Conservation (phyloP, 106 monocot genomes). For the Platanthera guangdongensis region DNA sequence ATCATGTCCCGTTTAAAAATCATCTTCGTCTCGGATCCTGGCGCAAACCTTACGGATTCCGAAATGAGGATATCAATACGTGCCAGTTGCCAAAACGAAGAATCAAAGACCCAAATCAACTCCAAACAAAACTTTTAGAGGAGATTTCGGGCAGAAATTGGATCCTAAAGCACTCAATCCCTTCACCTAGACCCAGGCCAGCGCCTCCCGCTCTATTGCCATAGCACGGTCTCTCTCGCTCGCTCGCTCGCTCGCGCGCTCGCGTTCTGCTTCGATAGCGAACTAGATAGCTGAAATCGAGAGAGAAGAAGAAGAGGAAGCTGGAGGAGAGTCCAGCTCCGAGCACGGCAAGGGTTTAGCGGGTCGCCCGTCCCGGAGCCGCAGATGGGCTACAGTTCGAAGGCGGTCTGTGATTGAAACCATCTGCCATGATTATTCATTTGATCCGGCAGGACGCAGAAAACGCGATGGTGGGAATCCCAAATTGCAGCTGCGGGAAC, state of each 20-base stretch:
- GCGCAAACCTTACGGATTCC: not conserved
- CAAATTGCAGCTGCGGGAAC: not conserved
- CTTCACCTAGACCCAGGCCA: not conserved
- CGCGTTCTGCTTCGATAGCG: not conserved
- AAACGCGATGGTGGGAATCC: slow-evolving; percentile 1
- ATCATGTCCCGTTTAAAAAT: slow-evolving; percentile 35
- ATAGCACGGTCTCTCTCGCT: not conserved
- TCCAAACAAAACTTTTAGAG: not conserved
- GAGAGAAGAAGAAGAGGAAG: not conserved
- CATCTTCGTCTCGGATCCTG: slow-evolving; percentile 10
- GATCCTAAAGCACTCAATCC: not conserved
- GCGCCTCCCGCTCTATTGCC: not conserved
- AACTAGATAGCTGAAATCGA: not conserved
- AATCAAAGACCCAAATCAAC: not conserved
- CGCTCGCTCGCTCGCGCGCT: too few relatives aligned
- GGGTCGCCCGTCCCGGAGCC: not conserved
- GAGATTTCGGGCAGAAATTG: not conserved
- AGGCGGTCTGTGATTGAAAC: not conserved
- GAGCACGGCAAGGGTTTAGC: not conserved
- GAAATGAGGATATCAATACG: not conserved
- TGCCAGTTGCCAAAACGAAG: not conserved
- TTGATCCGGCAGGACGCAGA: slow-evolving; percentile 10
- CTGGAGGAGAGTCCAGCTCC: not conserved
- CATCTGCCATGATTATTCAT: not conserved
- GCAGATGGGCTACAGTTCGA: not conserved